Evolutionary conservation across 805 yeast genomes (phyloP).

Genomic region (Candida hungchunana): DNA sequence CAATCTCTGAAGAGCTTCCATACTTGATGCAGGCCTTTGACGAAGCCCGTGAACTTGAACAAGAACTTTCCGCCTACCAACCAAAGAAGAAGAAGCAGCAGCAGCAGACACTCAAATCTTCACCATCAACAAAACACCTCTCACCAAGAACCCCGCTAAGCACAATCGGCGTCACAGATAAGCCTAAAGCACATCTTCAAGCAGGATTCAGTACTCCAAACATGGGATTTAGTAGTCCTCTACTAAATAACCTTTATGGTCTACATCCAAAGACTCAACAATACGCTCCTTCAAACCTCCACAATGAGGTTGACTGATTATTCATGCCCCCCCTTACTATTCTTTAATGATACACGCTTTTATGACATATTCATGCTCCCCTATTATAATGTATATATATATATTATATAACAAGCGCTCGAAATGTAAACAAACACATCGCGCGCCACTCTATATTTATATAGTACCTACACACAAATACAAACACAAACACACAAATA

Average conservation of each 20-base stretch:
- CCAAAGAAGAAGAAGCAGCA: too few species aligned
- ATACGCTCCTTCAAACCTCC: slow-evolving; percentile 14
- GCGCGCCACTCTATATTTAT: too few species aligned
- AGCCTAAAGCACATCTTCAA: slow-evolving; percentile 15
- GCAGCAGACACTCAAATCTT: too few species aligned
- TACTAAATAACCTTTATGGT: slow-evolving; percentile 26
- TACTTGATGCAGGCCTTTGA: slow-evolving; percentile 62
- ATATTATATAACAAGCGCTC: not conserved
- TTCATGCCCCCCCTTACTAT: not conserved
- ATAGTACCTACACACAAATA: too few species aligned
- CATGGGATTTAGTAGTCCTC: slow-evolving; percentile 21
- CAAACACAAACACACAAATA: too few species aligned
- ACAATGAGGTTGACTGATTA: slow-evolving; percentile 17
- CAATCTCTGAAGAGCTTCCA: slow-evolving; percentile 63
- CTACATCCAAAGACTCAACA: slow-evolving; percentile 26
- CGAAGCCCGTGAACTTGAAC: slow-evolving; percentile 54
- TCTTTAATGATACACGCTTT: not conserved
- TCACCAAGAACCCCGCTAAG: slow-evolving; percentile 5
- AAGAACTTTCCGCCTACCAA: slow-evolving; percentile 35
- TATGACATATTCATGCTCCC: too few species aligned
- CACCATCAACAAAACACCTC: too few species aligned
- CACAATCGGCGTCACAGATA: slow-evolving; percentile 4
- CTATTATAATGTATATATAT: too few species aligned
- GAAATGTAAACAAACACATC: too few species aligned
- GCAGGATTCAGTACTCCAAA: slow-evolving; percentile 15